Evolutionary conservation across 1,284 basidiomycete species (phyloP), one percentile per base, ranked within the genome.

Genomic region (Cutaneotrichosporon cyanovorans): DNA sequence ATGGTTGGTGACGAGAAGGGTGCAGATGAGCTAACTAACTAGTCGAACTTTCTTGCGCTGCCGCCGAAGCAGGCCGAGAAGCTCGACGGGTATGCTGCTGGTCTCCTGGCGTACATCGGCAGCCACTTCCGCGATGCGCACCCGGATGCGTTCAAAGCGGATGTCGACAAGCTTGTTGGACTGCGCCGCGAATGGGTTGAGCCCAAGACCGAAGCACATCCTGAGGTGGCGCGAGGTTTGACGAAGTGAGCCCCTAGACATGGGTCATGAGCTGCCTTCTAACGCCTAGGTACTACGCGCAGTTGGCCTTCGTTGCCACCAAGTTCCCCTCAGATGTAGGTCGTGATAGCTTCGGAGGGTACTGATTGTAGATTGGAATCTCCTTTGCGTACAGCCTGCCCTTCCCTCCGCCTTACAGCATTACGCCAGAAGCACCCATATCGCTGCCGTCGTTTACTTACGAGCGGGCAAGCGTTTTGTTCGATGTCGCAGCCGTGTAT

Each of bases 91-190:
- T 54, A 91, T 51, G 76, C 77, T 23, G 69, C 77, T 20, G 74
- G 80, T 5, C 75, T 84, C 1, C 77, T 81, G 35, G 73, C 75
- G 34, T 87, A 90, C 69, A 83, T 95, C 40, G 74, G 76, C n/a
- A 61, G 71, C 0, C 74, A 79, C 40, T 80, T 84, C 65, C 76
- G 78, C 7, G 83, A 85, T 35, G 80, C 82, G n/a, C 87, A 93
- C 62, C 87, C 90, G 0, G 87, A 91, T 59, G 81, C 83, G n/a
- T 92, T 91, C 73, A 82, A 77, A 65, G 75, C 77, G 59, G 91
- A 96, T 66, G 80, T 92, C 41, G 76, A 76, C 9, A 71, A 71
- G 22, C 87, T 91, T 78, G 80, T 82, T 42, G 65, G 72, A 5
- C 73, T 92, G 44, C 77, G 91, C 30, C 80, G 78, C 42, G 77